These are phyloP conservation scores for Spergularia marina DNA, from an alignment of 148 eudicot species.

Conservation along the genomic window DNA sequence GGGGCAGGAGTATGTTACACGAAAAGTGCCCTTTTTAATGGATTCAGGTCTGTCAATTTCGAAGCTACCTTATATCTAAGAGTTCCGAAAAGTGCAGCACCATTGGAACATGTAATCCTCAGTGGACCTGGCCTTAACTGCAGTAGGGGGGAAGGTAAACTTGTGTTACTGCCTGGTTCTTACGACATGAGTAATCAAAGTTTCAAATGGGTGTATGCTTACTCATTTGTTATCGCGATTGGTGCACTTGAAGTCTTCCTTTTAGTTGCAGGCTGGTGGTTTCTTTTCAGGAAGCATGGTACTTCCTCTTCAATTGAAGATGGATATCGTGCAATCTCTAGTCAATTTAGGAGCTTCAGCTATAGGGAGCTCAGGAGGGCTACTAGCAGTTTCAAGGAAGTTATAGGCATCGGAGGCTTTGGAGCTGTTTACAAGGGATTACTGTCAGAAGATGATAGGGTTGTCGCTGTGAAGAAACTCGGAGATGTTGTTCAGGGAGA, in stretches of 20 bases:
- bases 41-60: slow-evolving; percentile 29
- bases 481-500: slow-evolving; percentile 46
- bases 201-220: slow-evolving; percentile 49
- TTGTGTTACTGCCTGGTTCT: slow-evolving; percentile 10
- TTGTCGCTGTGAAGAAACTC: slow-evolving; percentile 58
- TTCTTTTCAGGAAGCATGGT: slow-evolving; percentile 40
- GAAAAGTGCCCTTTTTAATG: slow-evolving; percentile 51
- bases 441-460: slow-evolving; percentile 43
- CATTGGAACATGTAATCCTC: slow-evolving; percentile 15
- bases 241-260: slow-evolving; percentile 42
- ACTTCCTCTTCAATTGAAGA: slow-evolving; percentile 44
- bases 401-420: slow-evolving; percentile 54
- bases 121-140: slow-evolving; percentile 31
- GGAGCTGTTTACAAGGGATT: slow-evolving; percentile 56
- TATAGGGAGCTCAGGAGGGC: slow-evolving; percentile 50
- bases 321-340: slow-evolving; percentile 48
- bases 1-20: slow-evolving; percentile 40
- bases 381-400: slow-evolving; percentile 40
- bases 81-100: slow-evolving; percentile 32
- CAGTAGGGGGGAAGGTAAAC: slow-evolving; percentile 10
- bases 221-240: slow-evolving; percentile 39
- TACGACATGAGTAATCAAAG: slow-evolving; percentile 25
- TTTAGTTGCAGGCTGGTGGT: slow-evolving; percentile 39
- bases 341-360: slow-evolving; percentile 55
- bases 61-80: slow-evolving; percentile 38